Percentiles rank a stretch among this genome's conserved stretches.
Evolutionary conservation across 1,284 basidiomycete species (phyloP).

Genomic region (Singerocomus rubriflavus): DNA sequence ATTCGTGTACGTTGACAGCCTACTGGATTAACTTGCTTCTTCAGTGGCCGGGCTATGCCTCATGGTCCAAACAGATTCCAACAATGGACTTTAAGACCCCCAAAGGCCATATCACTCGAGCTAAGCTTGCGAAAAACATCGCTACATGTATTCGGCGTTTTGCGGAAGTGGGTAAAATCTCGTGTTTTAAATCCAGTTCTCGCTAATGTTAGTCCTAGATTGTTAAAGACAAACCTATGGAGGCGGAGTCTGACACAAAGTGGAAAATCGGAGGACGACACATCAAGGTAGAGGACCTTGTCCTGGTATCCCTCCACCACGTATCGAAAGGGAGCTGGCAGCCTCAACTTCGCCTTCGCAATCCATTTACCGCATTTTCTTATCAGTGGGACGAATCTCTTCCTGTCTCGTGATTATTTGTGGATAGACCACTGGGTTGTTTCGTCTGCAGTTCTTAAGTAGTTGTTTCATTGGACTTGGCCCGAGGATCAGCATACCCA

Average conservation of each 20-base stretch:
- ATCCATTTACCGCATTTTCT: not conserved
- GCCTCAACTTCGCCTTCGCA: conserved; percentile 59
- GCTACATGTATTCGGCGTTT: conserved; percentile 63
- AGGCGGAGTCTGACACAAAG: conserved; percentile 53
- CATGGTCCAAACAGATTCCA: conserved; percentile 75
- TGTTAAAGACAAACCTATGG: conserved; percentile 45
- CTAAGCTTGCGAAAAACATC: conserved; percentile 65
- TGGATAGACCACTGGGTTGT: not conserved
- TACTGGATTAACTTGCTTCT: conserved; percentile 1
- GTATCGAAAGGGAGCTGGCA: conserved; percentile 79
- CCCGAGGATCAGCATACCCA: not conserved
- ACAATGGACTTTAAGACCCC: conserved; percentile 74
- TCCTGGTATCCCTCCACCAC: conserved; percentile 73
- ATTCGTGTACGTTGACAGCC: not conserved
- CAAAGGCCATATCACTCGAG: conserved; percentile 65
- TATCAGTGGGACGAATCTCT: conserved; percentile 2
- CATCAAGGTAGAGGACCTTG: conserved; percentile 61
- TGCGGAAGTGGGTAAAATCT: conserved; percentile 39
- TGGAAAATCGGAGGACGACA: conserved; percentile 59
- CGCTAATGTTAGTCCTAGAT: conserved; percentile 38
- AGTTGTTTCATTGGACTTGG: not conserved
- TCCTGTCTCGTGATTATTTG: conserved; percentile 3
- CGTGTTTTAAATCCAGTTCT: not conserved
- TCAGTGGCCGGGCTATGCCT: conserved; percentile 74
- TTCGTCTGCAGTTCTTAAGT: not conserved